Conservation (phyloP, 441 rosid species). For the Corymbia calophylla region DNA sequence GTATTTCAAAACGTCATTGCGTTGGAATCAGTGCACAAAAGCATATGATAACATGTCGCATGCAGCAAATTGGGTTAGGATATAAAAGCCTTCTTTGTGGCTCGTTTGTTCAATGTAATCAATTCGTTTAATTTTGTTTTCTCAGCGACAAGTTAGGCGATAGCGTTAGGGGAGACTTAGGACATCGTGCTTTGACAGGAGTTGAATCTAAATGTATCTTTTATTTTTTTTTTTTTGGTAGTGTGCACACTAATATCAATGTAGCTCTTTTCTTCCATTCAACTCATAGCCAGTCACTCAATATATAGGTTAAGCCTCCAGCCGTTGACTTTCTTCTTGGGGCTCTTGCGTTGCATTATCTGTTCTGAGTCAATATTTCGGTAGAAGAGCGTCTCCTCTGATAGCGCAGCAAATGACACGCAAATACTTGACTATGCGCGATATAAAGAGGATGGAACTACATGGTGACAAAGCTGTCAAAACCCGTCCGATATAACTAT, state of each 20-base stretch:
- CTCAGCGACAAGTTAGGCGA: neutral
- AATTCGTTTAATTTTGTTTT: neutral
- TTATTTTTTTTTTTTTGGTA: neutral
- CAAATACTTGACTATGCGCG: neutral
- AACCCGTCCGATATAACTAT: neutral
- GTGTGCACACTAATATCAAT: neutral
- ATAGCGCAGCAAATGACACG: neutral
- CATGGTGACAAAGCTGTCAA: neutral
- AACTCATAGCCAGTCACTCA: neutral
- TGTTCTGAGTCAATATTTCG: neutral
- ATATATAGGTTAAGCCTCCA: neutral
- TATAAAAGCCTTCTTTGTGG: neutral
- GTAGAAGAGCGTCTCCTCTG: neutral
- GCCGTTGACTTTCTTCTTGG: neutral
- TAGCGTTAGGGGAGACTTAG: neutral
- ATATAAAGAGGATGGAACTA: neutral
- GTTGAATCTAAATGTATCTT: neutral
- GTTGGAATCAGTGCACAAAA: slow-evolving; percentile 4
- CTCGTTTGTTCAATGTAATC: neutral
- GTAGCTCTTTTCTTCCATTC: neutral
- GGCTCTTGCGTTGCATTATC: neutral
- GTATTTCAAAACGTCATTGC: neutral
- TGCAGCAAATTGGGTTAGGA: neutral
- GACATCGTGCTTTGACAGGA: neutral
- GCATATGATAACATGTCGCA: neutral